Conservation (phyloP, 1,139 yeast genomes). For the Candida sanyaensis region DNA sequence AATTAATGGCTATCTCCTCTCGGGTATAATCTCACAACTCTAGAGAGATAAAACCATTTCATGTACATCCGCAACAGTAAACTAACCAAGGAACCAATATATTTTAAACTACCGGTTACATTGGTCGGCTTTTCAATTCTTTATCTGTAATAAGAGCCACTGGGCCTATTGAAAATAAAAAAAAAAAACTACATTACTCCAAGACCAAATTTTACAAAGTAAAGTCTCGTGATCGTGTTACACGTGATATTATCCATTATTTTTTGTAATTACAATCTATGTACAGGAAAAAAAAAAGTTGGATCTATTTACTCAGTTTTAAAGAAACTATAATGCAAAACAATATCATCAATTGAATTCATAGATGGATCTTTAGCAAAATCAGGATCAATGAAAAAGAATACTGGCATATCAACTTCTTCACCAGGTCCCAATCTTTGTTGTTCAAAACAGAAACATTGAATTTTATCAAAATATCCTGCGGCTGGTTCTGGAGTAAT, state of each 20-base stretch:
- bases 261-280: not conserved
- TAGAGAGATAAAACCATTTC: no score
- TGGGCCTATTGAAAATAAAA: no score
- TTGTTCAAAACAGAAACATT: conserved; percentile 97
- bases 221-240: not conserved
- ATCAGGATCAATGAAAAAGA: conserved; percentile 97
- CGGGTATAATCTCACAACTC: no score
- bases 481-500: conserved; percentile 97
- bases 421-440: conserved; percentile 94
- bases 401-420: conserved; percentile 98
- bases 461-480: conserved; percentile 93
- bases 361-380: conserved; percentile 92
- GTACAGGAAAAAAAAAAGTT: not conserved
- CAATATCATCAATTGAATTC: conserved; percentile 88
- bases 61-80: no score
- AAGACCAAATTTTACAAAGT: not conserved
- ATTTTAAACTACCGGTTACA: no score
- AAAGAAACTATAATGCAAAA: conserved; percentile 91
- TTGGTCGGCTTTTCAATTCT: no score
- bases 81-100: no score
- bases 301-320: conserved; percentile 35
- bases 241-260: not conserved
- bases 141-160: no score
- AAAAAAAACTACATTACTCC: not conserved
- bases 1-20: no score